Evolutionary conservation across 129 eudicot genomes (phyloP).

Genomic region (Flaveria ramosissima): DNA sequence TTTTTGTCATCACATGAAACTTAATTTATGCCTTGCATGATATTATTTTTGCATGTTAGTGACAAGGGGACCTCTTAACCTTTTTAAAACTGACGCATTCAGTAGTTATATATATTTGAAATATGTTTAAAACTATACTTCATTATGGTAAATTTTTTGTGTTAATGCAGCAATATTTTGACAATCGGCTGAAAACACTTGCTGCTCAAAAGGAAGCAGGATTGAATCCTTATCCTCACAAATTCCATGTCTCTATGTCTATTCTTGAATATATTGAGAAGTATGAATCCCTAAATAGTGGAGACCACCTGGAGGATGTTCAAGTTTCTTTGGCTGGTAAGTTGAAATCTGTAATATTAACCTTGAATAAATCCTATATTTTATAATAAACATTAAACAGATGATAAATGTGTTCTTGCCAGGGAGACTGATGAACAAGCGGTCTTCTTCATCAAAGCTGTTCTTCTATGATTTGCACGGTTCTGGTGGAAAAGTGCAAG

Average conservation of each 20-base stretch:
- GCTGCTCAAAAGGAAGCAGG: slow-evolving; percentile 75
- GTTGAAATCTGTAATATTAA: neutral
- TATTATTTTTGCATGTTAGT: neutral
- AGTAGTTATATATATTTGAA: neutral
- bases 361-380: neutral
- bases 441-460: slow-evolving; percentile 80
- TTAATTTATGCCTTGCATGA: neutral
- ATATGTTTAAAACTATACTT: neutral
- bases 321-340: slow-evolving; percentile 77
- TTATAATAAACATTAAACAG: neutral
- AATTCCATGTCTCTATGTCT: slow-evolving; percentile 54
- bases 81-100: neutral
- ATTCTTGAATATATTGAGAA: slow-evolving; percentile 59
- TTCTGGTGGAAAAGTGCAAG: slow-evolving; percentile 86
- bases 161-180: slow-evolving; percentile 81
- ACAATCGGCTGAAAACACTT: slow-evolving; percentile 71
- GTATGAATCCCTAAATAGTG: slow-evolving; percentile 56
- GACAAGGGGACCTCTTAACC: neutral
- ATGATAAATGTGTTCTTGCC: slow-evolving; percentile 16
- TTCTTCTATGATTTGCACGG: slow-evolving; percentile 90
- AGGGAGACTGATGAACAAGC: slow-evolving; percentile 88
- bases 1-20: neutral
- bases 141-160: neutral
- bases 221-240: slow-evolving; percentile 86
- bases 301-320: slow-evolving; percentile 73